These are phyloP conservation scores for Aspergillus nomiae DNA, from an alignment of 2,329 filamentous ascomycete genomes.

Conservation along the genomic window DNA sequence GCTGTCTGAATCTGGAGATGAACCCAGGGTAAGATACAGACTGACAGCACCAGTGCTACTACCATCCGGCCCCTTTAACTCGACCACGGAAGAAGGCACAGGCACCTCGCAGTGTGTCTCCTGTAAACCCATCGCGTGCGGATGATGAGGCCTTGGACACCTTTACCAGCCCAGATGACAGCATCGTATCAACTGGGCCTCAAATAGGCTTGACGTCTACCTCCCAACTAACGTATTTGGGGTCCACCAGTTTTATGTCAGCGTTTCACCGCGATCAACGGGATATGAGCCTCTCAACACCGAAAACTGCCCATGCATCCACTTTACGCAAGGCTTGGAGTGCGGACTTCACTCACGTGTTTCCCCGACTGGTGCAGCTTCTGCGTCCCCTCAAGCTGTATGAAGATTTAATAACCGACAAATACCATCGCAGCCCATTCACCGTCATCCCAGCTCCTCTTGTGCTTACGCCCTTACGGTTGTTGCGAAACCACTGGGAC, in stretches of 20 bases:
- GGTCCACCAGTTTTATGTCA: constrained; percentile 5
- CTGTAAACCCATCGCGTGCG: not conserved
- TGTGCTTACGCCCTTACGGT: not conserved
- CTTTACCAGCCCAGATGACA: not conserved
- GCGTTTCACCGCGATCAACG: not conserved
- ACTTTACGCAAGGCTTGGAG: not conserved
- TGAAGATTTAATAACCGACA: constrained; percentile 2
- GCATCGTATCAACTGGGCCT: not conserved
- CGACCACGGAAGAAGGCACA: not conserved
- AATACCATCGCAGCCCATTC: constrained; percentile 1
- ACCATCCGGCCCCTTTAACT: constrained; percentile 11
- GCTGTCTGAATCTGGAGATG: not conserved
- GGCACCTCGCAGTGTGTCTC: not conserved
- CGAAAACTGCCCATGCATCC: not conserved
- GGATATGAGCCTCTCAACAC: not conserved
- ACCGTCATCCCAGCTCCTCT: constrained; percentile 7
- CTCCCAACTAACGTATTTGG: not conserved
- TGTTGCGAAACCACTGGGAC: not conserved
- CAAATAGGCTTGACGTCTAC: not conserved
- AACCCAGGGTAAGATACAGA: not conserved
- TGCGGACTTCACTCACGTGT: not conserved
- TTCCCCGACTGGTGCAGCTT: constrained; percentile 5
- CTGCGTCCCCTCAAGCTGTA: not conserved
- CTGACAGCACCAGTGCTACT: constrained; percentile 9
- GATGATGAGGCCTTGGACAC: not conserved